Evolutionary conservation across 345 rosid species (phyloP), one percentile per base, ranked within the genome.

Genomic region (Carallia brachiata): DNA sequence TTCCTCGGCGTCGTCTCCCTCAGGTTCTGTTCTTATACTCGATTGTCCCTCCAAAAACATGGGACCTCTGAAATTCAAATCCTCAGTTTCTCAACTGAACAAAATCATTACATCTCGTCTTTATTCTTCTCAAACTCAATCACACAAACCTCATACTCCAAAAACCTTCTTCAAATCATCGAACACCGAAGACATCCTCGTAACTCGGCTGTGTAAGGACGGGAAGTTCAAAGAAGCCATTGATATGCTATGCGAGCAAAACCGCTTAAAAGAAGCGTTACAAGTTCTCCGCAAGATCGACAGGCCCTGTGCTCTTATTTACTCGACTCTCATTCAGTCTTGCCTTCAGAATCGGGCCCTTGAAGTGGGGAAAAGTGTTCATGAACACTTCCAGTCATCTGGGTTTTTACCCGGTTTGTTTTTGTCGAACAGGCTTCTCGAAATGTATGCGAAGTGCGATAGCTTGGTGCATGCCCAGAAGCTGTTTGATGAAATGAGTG

Each of bases 381-480:
- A 91, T 50, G 71, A 72, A 17, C 91, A 86, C 71, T 83, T 89
- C 6, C 84, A 52, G 19, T 63, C 16, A 9, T 88, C 87, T 34
- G 94, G 96, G 75, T 91, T 93, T 68, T 34, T 60, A 7, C 94
- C 96, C 17, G 89, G 91, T 1, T 19, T 84, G 15, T 83, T 88
- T 65, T 85, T 93, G 36, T 83, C 79, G 5, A 91, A 93, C 63
- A 87, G 92, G 34, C 54, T 93, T 40, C 69, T 93, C 3, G 82
- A 88, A 1, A 82, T 93, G 98, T 93, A 93, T 27, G 75, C 73
- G 10, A 93, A 89, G 73, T 89, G 92, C 55, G 84, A 72, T 7
- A 70, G 83, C 59, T 63, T 91, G 64, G 71, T 12, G 5, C 81
- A 86, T 70, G 92, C 98, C 23, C 91, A 61, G 68, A 76, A 83